Conservation (phyloP, 2,329 filamentous ascomycete species). For the Aspergillus persii region DNA sequence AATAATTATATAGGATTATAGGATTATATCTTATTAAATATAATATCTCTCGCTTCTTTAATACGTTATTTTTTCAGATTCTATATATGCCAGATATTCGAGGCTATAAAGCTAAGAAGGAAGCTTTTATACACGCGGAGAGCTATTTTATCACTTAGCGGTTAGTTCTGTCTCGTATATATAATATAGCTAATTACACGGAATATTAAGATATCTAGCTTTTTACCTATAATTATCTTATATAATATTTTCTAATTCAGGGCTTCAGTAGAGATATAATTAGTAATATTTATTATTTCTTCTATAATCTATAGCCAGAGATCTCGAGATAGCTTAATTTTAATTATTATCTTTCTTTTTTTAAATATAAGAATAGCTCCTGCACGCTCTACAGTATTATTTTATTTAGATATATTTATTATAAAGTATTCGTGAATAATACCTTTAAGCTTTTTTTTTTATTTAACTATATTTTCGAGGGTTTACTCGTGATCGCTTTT, state of each 20-base stretch:
- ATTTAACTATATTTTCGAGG: background rate
- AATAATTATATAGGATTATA: background rate
- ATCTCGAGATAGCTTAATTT: background rate
- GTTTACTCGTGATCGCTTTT: background rate
- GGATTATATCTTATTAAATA: background rate
- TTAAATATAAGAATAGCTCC: background rate
- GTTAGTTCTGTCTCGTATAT: background rate
- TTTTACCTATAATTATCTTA: background rate
- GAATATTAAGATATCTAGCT: background rate
- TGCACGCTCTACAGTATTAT: background rate
- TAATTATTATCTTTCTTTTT: background rate
- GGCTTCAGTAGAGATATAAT: no score
- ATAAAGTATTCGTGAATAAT: background rate
- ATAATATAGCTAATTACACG: background rate
- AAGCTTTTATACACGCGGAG: background rate
- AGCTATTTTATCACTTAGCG: background rate
- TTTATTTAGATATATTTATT: background rate
- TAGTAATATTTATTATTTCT: background rate
- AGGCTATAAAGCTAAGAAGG: background rate
- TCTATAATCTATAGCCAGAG: background rate
- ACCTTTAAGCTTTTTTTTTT: background rate
- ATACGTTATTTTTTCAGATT: background rate
- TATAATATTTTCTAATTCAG: background rate
- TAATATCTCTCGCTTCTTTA: background rate
- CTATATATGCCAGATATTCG: background rate